Percentiles rank a stretch among this genome's conserved stretches.
These are phyloP conservation scores for Colletotrichum incanum DNA, from an alignment of 2,329 filamentous ascomycete genomes.

Conservation along the genomic window DNA sequence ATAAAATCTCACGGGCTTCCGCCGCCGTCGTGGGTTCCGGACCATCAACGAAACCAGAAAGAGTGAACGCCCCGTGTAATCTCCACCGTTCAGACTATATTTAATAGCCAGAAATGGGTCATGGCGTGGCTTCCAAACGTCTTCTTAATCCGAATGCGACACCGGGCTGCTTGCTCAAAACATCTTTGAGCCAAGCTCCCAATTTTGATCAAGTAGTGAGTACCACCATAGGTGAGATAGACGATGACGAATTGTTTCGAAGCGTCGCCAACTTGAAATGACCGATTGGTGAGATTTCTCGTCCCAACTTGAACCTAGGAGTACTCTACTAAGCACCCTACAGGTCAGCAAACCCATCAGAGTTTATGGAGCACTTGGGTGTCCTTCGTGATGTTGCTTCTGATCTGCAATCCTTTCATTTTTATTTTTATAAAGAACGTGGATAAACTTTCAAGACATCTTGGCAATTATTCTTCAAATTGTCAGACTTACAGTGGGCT, in stretches of 20 bases:
- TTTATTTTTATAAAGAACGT: slow-evolving; percentile 20
- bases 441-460: background rate
- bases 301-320: background rate
- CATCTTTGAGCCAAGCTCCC: no score
- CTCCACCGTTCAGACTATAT: no score
- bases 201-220: background rate
- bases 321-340: background rate
- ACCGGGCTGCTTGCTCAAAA: no score
- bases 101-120: no score
- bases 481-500: no score
- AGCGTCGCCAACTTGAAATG: slow-evolving; percentile 21
- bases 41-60: no score
- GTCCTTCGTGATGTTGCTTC: slow-evolving; percentile 1
- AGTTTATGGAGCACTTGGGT: slow-evolving; percentile 32
- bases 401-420: slow-evolving; percentile 22
- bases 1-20: no score
- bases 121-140: no score
- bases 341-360: slow-evolving; percentile 32
- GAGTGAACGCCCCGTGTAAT: no score
- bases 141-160: no score
- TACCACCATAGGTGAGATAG: background rate
- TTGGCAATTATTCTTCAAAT: no score
- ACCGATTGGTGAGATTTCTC: slow-evolving; percentile 13
- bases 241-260: slow-evolving; percentile 16
- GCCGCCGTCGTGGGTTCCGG: no score